These are phyloP conservation scores for Tetramitus jugosus DNA, from an alignment of 208 protist genomes.

Conservation along the genomic window DNA sequence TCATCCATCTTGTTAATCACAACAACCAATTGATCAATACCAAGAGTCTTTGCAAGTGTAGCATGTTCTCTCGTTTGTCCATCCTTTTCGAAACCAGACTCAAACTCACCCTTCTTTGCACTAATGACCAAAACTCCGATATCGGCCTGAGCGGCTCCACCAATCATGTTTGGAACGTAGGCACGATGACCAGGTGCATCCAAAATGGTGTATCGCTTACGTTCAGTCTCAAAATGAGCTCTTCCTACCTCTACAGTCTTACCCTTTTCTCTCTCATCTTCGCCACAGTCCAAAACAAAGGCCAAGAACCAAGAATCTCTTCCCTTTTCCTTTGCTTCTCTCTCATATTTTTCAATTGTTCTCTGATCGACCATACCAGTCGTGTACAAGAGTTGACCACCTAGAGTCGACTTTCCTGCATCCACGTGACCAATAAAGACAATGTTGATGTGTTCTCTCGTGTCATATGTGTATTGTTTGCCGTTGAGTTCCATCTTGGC, in stretches of 20 bases:
- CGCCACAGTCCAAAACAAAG: slow-evolving; percentile 96
- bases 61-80: slow-evolving; percentile 98
- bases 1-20: slow-evolving; percentile 99
- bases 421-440: slow-evolving; percentile 99
- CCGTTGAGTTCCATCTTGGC: background rate
- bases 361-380: slow-evolving; percentile 91
- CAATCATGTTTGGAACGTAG: slow-evolving; percentile 98
- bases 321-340: slow-evolving; percentile 90
- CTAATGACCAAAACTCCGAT: slow-evolving; percentile 96
- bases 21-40: slow-evolving; percentile 90
- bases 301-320: slow-evolving; percentile 94
- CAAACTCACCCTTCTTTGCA: slow-evolving; percentile 95
- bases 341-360: slow-evolving; percentile 95
- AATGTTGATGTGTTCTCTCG: slow-evolving; percentile 90
- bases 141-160: slow-evolving; percentile 93
- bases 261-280: slow-evolving; percentile 93
- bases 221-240: slow-evolving; percentile 89
- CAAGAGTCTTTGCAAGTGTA: slow-evolving; percentile 94
- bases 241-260: slow-evolving; percentile 95
- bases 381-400: slow-evolving; percentile 86
- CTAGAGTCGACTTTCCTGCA: slow-evolving; percentile 97
- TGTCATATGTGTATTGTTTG: slow-evolving; percentile 48
- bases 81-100: slow-evolving; percentile 96
- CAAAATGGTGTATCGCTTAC: slow-evolving; percentile 91
- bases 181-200: slow-evolving; percentile 98